These are phyloP conservation scores for Polygonum aviculare DNA, from an alignment of 148 eudicot species.

Conservation along the genomic window DNA sequence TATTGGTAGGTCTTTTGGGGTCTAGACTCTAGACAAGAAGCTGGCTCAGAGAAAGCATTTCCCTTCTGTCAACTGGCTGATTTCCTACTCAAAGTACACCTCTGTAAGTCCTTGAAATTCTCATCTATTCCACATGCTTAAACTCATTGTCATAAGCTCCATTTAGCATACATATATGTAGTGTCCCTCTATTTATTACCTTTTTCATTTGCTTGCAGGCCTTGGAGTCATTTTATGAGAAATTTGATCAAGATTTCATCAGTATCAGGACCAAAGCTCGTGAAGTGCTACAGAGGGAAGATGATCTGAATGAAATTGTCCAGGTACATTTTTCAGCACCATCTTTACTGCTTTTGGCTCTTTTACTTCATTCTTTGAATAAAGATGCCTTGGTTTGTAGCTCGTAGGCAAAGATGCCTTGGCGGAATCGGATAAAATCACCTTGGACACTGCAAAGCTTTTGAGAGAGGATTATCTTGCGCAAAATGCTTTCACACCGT, in stretches of 20 bases:
- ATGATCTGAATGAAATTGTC: constrained; percentile 94
- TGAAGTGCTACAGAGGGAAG: constrained; percentile 94
- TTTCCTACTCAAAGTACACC: constrained; percentile 95
- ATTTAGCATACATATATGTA: background rate
- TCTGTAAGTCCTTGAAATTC: constrained; percentile 35
- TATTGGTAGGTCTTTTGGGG: constrained; percentile 92
- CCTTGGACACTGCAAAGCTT: constrained; percentile 87
- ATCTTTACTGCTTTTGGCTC: background rate
- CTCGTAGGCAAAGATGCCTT: constrained; percentile 97
- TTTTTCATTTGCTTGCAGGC: constrained; percentile 42
- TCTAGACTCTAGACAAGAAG: constrained; percentile 91
- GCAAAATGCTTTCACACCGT: constrained; percentile 99
- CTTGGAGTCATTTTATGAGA: constrained; percentile 77
- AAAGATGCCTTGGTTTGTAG: constrained; percentile 27
- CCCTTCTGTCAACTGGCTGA: constrained; percentile 99
- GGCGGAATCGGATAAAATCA: constrained; percentile 95
- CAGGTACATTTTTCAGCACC: constrained; percentile 43
- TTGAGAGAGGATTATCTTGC: constrained; percentile 99
- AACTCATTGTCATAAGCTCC: background rate
- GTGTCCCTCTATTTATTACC: background rate
- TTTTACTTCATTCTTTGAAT: background rate
- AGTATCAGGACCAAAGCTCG: constrained; percentile 94
- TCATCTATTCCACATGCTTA: background rate
- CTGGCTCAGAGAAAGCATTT: constrained; percentile 98
- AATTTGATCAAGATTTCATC: constrained; percentile 88